Base-by-base conservation (phyloP, 2,329 filamentous ascomycete species). In the Magnaporthales sp. region DNA sequence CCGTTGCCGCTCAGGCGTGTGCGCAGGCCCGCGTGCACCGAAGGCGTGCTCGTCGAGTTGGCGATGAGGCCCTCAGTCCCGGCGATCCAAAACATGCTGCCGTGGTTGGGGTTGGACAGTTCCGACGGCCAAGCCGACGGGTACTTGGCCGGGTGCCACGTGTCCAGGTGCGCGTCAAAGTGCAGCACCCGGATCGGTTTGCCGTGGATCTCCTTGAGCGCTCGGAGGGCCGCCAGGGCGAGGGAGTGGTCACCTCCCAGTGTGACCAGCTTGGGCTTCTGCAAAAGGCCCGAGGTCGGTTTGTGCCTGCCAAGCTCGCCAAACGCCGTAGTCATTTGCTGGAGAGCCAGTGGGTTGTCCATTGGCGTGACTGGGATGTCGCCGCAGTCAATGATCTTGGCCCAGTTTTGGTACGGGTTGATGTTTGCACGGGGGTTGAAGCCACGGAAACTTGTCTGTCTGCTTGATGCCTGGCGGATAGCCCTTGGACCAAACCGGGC, bases 51-150 rank as follows among this genome's bases (percentile, higher is more conserved):
- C 27, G 66, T 89, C 15, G 82, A 80, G 76, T 94, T 93, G 68
- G 86, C 83, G 67, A 96, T 88, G 29, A 97, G 80, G 0, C 91
- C 91, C 76, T 96, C 93, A 31, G 88, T 87, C 63, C 89, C 88
- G 6, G 93, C 93, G 71, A 94, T 85, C 90, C 92, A 94, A 82
- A 96, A 96, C 88, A 96, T 95, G 71, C 87, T 91, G 4, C 93
- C 93, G 77, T 97, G 93, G 73, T 89, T 96, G 80, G 96, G 95
- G 71, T 89, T 85, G 2, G 86, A 84, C 75, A 92, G 90, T 68
- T 86, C 83, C 2, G 83, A 84, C 2, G 74, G 73, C 93, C 93
- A 97, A 66, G 88, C 87, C 19, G 85, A 88, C 0, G 91, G 91
- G 77, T 96, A 96, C 71, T 91, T 89, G 27, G 83, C 85, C 2